Conservation (phyloP, 805 yeast genomes). For the Suhomyces prunicola region DNA sequence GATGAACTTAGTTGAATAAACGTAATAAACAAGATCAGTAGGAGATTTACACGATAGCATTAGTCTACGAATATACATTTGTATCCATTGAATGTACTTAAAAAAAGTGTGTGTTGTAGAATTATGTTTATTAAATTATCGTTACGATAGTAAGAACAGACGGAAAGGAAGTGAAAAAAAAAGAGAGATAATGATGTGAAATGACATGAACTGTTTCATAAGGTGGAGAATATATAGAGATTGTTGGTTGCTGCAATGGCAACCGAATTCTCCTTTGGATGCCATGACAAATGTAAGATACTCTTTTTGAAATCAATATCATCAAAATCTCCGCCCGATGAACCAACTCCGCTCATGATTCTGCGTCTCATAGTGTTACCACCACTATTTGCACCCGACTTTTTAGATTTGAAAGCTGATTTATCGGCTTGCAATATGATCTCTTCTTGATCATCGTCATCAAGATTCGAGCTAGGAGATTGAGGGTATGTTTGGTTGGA, state of each 20-base stretch:
- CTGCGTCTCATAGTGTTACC: conserved; percentile 41
- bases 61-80: background rate
- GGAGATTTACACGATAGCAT: background rate
- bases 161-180: conserved; percentile 2
- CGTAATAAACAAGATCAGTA: background rate
- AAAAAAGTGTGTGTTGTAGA: background rate
- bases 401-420: conserved; percentile 86
- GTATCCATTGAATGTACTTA: background rate
- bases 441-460: conserved; percentile 45
- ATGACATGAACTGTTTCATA: conserved; percentile 25
- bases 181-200: background rate
- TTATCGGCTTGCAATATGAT: conserved; percentile 96
- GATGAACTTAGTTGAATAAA: conserved; percentile 7
- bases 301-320: conserved; percentile 91
- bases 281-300: conserved; percentile 96
- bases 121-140: conserved; percentile 1
- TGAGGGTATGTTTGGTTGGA: conserved; percentile 24
- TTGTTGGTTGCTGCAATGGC: conserved; percentile 99
- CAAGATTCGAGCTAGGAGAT: conserved; percentile 31
- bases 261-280: conserved; percentile 92
- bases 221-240: conserved; percentile 77
- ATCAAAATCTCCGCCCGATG: conserved; percentile 61
- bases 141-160: conserved; percentile 2
- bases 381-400: conserved; percentile 36
- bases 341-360: conserved; percentile 47